Conservation (phyloP, 257 asterid genomes). For the Capsicum rhomboideum region DNA sequence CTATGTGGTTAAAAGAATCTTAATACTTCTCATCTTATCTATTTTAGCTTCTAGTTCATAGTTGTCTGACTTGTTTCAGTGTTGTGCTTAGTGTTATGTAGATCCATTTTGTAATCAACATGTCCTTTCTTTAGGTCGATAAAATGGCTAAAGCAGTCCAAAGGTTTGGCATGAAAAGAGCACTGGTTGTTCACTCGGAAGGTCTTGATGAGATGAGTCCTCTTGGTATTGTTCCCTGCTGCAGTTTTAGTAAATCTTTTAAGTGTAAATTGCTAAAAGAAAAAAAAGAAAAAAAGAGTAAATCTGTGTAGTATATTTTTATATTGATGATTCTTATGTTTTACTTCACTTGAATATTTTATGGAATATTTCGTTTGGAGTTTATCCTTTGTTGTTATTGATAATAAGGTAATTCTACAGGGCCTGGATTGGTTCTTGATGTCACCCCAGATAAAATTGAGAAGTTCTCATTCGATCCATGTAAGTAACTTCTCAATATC, state of each 20-base stretch:
- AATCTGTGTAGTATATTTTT: not conserved
- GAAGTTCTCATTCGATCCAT: conserved; percentile 53
- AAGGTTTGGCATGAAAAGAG: conserved; percentile 63
- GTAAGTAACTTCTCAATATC: conserved; percentile 26
- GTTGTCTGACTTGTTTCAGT: not conserved
- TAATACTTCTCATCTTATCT: not conserved
- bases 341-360: not conserved
- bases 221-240: conserved; percentile 35
- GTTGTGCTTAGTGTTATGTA: not conserved
- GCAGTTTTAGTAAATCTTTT: not conserved
- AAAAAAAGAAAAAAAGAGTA: no score
- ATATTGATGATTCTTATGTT: not conserved
- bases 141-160: conserved; percentile 79
- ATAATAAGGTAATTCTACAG: conserved; percentile 16
- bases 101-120: not conserved
- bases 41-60: not conserved
- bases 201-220: conserved; percentile 90
- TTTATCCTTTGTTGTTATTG: not conserved
- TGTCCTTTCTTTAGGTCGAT: conserved; percentile 26
- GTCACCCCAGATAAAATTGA: conserved; percentile 50
- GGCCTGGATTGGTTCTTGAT: conserved; percentile 65
- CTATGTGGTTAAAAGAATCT: not conserved
- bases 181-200: conserved; percentile 70
- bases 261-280: not conserved
- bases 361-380: not conserved